Conservation (phyloP, 306 rosid genomes). For the Rubus idaeus region DNA sequence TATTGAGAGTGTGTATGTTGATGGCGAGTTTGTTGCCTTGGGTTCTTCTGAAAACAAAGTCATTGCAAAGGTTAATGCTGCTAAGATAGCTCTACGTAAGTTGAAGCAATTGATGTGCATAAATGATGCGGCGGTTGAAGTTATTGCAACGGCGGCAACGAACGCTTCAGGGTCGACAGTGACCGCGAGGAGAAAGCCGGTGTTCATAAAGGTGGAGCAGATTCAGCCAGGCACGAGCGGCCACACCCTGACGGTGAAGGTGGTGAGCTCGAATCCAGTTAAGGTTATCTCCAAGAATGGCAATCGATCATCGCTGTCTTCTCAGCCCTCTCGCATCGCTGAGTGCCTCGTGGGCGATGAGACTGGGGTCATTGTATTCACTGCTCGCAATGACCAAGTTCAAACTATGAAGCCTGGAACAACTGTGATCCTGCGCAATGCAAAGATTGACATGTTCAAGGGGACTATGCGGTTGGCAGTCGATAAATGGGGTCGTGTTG, state of each 20-base stretch:
- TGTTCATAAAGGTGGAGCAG: conserved; percentile 71
- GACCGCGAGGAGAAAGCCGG: conserved; percentile 73
- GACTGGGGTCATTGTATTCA: conserved; percentile 69
- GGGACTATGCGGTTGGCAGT: no score
- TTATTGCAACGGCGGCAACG: conserved; percentile 26
- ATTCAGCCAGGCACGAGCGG: conserved; percentile 79
- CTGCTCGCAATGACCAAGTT: conserved; percentile 80
- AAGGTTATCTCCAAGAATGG: conserved; percentile 41
- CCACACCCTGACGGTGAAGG: conserved; percentile 84
- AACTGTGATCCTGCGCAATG: no score
- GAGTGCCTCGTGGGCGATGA: conserved; percentile 85
- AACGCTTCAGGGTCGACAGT: conserved; percentile 24
- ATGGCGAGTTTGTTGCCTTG: conserved; percentile 48
- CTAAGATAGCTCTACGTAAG: conserved; percentile 52
- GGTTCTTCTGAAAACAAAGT: conserved; percentile 56
- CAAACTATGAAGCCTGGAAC: no score
- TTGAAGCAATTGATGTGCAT: conserved; percentile 22
- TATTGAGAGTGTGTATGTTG: conserved; percentile 46
- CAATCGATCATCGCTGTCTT: conserved; percentile 48
- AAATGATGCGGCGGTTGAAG: not conserved
- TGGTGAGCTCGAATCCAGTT: conserved; percentile 49
- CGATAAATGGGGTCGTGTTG: no score
- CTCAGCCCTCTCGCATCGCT: conserved; percentile 62
- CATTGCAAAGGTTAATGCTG: conserved; percentile 66
- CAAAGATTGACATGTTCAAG: no score